These are phyloP conservation scores for Hypoxylon lenormandii DNA, from an alignment of 495 filamentous ascomycete species.

Conservation along the genomic window DNA sequence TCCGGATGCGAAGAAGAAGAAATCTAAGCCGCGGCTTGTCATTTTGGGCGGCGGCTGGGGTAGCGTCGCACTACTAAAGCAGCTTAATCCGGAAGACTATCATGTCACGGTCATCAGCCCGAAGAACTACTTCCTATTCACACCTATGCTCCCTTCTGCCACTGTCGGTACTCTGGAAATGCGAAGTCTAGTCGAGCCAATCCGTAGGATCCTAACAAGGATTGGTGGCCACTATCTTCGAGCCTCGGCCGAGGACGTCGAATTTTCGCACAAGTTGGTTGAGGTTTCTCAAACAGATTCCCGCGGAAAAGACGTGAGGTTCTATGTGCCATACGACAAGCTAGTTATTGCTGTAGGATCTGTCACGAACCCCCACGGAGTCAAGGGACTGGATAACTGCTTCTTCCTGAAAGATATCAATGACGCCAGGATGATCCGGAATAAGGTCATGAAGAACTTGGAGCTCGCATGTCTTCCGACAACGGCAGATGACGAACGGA, in stretches of 20 bases:
- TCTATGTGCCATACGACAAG: constrained; percentile 99
- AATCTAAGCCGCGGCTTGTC: constrained; percentile 89
- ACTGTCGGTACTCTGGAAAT: constrained; percentile 96
- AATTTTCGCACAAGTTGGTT: constrained; percentile 89
- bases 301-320: constrained; percentile 76
- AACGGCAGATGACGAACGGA: constrained; percentile 87
- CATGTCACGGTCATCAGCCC: constrained; percentile 95
- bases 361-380: constrained; percentile 92
- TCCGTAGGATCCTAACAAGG: constrained; percentile 80
- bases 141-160: constrained; percentile 94
- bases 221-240: constrained; percentile 90
- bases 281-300: constrained; percentile 81
- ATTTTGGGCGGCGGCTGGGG: constrained; percentile 96
- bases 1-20: constrained; percentile 72
- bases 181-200: constrained; percentile 89
- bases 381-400: constrained; percentile 93
- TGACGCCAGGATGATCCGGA: constrained; percentile 89
- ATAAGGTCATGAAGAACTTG: constrained; percentile 89
- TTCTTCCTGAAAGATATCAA: constrained; percentile 93
- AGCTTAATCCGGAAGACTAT: constrained; percentile 87
- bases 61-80: constrained; percentile 89
- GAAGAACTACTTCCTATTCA: constrained; percentile 96
- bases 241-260: constrained; percentile 84
- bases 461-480: constrained; percentile 94
- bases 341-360: constrained; percentile 95